A percentile compares a stretch with the other conserved stretches of the same genome.
phyloP scores from a whole-genome alignment of 2,329 filamentous ascomycete genomes.

The Claviceps sp. region DNA sequence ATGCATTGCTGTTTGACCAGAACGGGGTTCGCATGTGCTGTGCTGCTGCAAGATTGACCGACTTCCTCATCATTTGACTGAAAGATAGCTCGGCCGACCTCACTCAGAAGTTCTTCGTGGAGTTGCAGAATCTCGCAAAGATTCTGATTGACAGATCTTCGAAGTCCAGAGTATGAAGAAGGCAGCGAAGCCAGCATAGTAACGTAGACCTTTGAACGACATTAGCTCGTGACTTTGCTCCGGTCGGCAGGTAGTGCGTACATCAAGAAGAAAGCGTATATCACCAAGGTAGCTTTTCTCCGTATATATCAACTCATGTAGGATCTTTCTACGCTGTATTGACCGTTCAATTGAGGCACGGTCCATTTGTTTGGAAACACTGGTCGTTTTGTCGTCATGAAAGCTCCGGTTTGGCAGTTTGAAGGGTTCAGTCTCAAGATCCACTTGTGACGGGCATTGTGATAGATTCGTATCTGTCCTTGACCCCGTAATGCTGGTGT shows the following conservation, averaged over 20 bases:
- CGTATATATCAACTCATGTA: slow-evolving; percentile 75
- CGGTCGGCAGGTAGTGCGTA: slow-evolving; percentile 25
- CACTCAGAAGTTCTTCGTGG: slow-evolving; percentile 68
- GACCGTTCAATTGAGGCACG: slow-evolving; percentile 58
- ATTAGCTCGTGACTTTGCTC: slow-evolving; percentile 7
- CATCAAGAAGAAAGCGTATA: slow-evolving; percentile 74
- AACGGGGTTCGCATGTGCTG: slow-evolving; percentile 16
- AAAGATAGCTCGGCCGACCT: slow-evolving; percentile 59
- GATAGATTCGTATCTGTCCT: slow-evolving; percentile 38
- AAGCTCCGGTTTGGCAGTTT: slow-evolving; percentile 46
- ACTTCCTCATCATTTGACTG: slow-evolving; percentile 48
- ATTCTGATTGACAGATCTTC: slow-evolving; percentile 65
- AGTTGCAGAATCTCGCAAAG: slow-evolving; percentile 67
- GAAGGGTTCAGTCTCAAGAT: slow-evolving; percentile 49
- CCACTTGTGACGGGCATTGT: slow-evolving; percentile 41
- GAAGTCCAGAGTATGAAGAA: slow-evolving; percentile 46
- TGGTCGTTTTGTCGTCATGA: slow-evolving; percentile 50
- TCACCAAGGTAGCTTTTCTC: slow-evolving; percentile 85
- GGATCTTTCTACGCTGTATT: slow-evolving; percentile 59
- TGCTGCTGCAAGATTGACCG: slow-evolving; percentile 34
- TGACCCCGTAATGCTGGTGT: slow-evolving; percentile 60
- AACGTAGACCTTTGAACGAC: slow-evolving; percentile 48
- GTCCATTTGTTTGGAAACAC: slow-evolving; percentile 43
- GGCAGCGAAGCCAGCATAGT: slow-evolving; percentile 62
- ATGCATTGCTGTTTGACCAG: background rate